phyloP scores from a whole-genome alignment of 352 stramenopile genomes.

The Phytophthora capsici region DNA sequence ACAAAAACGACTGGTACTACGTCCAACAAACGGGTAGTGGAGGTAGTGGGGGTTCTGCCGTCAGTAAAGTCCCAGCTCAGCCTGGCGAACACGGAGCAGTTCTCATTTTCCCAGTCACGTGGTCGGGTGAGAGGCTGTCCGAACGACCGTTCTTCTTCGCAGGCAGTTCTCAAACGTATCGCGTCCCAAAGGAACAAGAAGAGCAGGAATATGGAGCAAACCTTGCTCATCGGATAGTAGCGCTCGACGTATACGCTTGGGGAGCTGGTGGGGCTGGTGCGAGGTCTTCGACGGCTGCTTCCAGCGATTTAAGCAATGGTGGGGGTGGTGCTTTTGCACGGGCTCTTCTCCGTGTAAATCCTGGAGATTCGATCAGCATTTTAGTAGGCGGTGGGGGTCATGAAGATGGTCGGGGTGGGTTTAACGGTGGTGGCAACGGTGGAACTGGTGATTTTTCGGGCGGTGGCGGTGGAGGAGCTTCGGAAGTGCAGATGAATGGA shows the following conservation, averaged over 20 bases:
- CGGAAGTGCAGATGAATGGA: conserved; percentile 53
- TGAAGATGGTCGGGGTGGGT: conserved; percentile 52
- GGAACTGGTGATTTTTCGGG: conserved; percentile 59
- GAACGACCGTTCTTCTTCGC: conserved; percentile 62
- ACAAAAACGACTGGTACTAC: conserved; percentile 67
- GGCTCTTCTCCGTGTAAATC: conserved; percentile 50
- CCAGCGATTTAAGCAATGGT: conserved; percentile 45
- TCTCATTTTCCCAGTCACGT: conserved; percentile 65
- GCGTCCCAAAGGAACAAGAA: conserved; percentile 31
- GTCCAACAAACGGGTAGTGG: conserved; percentile 59
- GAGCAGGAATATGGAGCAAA: conserved; percentile 5
- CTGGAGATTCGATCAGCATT: conserved; percentile 57
- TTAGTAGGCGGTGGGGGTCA: conserved; percentile 66
- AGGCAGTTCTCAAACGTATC: conserved; percentile 32
- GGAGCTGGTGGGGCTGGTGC: conserved; percentile 75
- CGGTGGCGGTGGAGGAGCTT: conserved; percentile 71
- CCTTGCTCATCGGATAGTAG: conserved; percentile 49
- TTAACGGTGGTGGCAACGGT: conserved; percentile 72
- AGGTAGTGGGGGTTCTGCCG: conserved; percentile 34
- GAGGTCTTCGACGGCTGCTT: conserved; percentile 13
- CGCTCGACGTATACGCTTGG: conserved; percentile 77
- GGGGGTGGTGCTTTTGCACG: conserved; percentile 78
- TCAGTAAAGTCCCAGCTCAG: conserved; percentile 12
- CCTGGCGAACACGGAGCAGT: conserved; percentile 61
- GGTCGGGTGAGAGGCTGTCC: conserved; percentile 43